Conservation (phyloP, 768 basidiomycete genomes). For the Collybiopsis confluens region DNA sequence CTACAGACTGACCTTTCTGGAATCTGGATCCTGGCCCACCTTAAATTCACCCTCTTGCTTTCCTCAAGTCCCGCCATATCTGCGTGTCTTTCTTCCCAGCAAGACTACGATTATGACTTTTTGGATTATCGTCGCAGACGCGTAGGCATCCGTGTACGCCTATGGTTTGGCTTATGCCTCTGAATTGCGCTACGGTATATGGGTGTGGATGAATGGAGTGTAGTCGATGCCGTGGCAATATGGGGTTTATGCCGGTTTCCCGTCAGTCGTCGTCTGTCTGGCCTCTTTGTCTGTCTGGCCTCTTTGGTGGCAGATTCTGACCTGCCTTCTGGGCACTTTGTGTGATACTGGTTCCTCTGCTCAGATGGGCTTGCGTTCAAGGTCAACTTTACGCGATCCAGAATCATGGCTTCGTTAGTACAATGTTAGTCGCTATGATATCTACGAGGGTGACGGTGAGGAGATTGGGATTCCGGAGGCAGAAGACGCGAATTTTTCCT, state of each 20-base stretch:
- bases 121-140: constrained; percentile 81
- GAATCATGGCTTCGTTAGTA: no score
- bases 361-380: constrained; percentile 83
- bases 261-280: constrained; percentile 46
- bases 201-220: constrained; percentile 85
- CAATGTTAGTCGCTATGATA: no score
- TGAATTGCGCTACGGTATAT: constrained; percentile 86
- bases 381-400: no score
- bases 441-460: no score
- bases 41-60: constrained; percentile 89
- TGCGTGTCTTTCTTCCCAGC: constrained; percentile 68
- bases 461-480: no score
- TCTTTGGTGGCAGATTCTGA: not conserved
- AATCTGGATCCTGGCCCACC: constrained; percentile 95
- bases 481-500: no score
- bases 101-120: constrained; percentile 76
- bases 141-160: constrained; percentile 76
- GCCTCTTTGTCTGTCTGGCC: no score
- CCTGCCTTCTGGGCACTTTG: constrained; percentile 58
- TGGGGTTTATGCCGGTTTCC: constrained; percentile 91
- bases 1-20: constrained; percentile 95
- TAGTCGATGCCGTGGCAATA: constrained; percentile 75
- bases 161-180: constrained; percentile 79
- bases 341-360: constrained; percentile 76
- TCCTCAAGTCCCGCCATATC: constrained; percentile 89